Percentiles rank a stretch among this genome's conserved stretches.
Conservation (phyloP, 768 basidiomycete genomes). For the Suillus lakei region DNA sequence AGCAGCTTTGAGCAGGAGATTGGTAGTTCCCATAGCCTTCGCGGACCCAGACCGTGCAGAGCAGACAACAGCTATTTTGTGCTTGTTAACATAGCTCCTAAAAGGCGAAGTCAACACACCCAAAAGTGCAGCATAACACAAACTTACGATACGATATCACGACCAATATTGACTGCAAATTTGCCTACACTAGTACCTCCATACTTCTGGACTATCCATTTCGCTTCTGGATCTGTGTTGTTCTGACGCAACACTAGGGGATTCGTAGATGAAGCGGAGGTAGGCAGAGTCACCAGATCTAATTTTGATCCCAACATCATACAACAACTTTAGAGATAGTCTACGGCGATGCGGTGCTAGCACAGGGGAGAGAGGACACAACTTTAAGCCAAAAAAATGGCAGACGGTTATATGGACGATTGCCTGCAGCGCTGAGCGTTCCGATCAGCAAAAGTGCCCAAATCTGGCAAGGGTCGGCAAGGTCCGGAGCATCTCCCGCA, state of each 20-base stretch:
- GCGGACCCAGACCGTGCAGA: conserved; percentile 96
- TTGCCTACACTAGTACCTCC: conserved; percentile 94
- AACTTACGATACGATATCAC: conserved; percentile 85
- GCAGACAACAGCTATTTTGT: conserved; percentile 92
- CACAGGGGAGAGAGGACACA: background rate
- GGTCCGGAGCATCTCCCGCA: too few species aligned
- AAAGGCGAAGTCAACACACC: conserved; percentile 6
- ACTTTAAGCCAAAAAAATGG: background rate
- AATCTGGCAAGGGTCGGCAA: too few species aligned
- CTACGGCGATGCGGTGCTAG: background rate
- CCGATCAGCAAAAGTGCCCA: too few species aligned
- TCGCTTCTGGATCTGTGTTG: conserved; percentile 66
- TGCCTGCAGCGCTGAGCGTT: too few species aligned
- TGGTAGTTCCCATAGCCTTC: conserved; percentile 95
- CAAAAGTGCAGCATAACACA: background rate
- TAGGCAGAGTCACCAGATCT: conserved; percentile 17
- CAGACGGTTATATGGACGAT: background rate
- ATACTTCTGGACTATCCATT: conserved; percentile 95
- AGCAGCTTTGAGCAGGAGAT: conserved; percentile 87
- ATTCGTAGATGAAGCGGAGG: conserved; percentile 47
- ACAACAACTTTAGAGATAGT: too few species aligned
- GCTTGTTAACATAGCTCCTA: conserved; percentile 73
- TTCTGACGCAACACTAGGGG: conserved; percentile 82
- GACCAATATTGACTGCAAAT: conserved; percentile 83
- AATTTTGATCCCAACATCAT: conserved; percentile 11